Base-by-base conservation (phyloP, 2,329 filamentous ascomycete genomes). In the Scedosporium apiospermum region DNA sequence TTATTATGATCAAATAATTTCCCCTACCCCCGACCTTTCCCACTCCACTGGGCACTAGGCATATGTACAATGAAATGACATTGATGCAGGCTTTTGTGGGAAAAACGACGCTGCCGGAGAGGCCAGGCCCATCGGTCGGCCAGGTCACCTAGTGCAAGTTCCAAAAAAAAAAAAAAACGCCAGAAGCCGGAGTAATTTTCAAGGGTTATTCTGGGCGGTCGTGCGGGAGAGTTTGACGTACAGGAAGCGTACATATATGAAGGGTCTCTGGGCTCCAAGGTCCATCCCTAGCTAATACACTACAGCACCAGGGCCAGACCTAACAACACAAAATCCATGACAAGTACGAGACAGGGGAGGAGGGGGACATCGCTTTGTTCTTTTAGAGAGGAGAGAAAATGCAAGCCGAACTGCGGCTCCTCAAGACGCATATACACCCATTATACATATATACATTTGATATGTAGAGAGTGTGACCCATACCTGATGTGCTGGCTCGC, bases 401-500 rank as follows among this genome's bases (percentile, higher is more conserved):
- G 81, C 82, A 84, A 78, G 81, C 81, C 74, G 75, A 79, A 77
- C 84, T 87, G 84, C 84, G 84, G 84, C 84, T 86, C 83, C 86
- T 80, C 65, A 71, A 66, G 27, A 38, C 27, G 27, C 27, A 58
- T 23, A 46, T 34, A 62, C 16, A 41, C 60, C 9, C 51, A 58
- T 23, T 55, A 23, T 44, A 62, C 49, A 61, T 44, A 34, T 34
- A 34, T 9, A 34, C 27, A 30, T 30, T 34, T 34, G 30, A 34
- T 34, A 38, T 38, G 34, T 38, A 68, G 70, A 82, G 76, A 82
- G 82, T 84, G 83, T 83, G 83, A 85, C 83, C 84, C 83, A 84
- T 85, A 51, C 78, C 80, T 90, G 90, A 92, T 96, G 91, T 89
- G 91, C 82, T 96, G 91, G 91, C 91, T 88, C 87, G 80, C 81